These are phyloP conservation scores for Gynochthodes officinalis DNA, from an alignment of 257 asterid species.

Conservation along the genomic window DNA sequence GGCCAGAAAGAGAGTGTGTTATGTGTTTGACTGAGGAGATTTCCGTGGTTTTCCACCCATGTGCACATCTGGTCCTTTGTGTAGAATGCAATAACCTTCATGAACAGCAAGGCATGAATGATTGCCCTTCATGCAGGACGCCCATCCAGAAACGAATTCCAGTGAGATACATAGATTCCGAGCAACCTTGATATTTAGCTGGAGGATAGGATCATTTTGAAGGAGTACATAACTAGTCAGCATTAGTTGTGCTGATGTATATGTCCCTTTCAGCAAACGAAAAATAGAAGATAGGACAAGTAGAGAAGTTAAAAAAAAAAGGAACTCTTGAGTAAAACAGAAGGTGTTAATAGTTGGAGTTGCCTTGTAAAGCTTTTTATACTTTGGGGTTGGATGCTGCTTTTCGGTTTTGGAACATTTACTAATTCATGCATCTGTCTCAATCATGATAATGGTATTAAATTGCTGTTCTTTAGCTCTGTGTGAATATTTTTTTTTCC, in stretches of 20 bases:
- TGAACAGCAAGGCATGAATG: slow-evolving; percentile 59
- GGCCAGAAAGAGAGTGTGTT: slow-evolving; percentile 77
- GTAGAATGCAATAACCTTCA: slow-evolving; percentile 49
- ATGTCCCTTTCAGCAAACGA: background rate
- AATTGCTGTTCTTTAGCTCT: background rate
- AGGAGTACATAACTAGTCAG: background rate
- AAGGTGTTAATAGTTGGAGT: slow-evolving; percentile 9
- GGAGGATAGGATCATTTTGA: background rate
- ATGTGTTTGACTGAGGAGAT: slow-evolving; percentile 77
- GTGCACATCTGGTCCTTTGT: slow-evolving; percentile 84
- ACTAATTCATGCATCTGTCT: slow-evolving; percentile 1
- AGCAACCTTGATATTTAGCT: slow-evolving; percentile 5
- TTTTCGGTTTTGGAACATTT: background rate
- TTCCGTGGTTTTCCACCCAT: slow-evolving; percentile 72
- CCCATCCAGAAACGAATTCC: slow-evolving; percentile 45
- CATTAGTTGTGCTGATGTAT: background rate
- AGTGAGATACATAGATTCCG: slow-evolving; percentile 30
- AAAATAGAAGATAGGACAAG: background rate
- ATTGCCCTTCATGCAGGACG: slow-evolving; percentile 83
- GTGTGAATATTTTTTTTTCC: background rate
- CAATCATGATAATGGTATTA: slow-evolving; percentile 3
- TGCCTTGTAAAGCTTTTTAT: background rate
- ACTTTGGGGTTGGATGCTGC: background rate
- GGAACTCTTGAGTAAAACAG: background rate
- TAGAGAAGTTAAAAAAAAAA: background rate